Evolutionary conservation across 805 yeast genomes (phyloP), one percentile per base, ranked within the genome.

Genomic region (Teunomyces tritomae): DNA sequence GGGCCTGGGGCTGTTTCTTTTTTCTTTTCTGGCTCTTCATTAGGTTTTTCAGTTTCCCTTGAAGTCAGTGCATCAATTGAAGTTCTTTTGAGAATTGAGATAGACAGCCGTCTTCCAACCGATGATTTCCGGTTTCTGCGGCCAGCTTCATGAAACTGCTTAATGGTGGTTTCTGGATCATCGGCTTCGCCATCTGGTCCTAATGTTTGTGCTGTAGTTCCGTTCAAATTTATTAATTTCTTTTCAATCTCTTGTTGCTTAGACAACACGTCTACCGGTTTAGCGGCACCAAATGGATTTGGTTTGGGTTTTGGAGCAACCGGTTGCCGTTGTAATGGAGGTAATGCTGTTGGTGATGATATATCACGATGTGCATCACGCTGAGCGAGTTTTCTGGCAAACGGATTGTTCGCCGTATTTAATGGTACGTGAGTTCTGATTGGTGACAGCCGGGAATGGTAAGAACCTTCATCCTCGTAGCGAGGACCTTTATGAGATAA

Each of bases 191-290:
- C 77, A 91, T 63, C 92, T 57, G 94, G 79, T 33, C 90, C 96
- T 40, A 53, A 43, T 0, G 97, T 97, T 53, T 98, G 98, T 49
- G 92, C 78, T 46, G 89, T 77, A 64, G 94, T 87, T 74, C 91
- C 94, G 57, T 96, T 82, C 67, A 87, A 85, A 51, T 86, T 84
- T 56, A 92, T 79, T 42, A 95, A 92, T 69, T 89, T 92, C 74
- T 89, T 90, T 67, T 89, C 76, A 47, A 84, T 63, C 50, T 70
- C 71, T 40, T 74, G 67, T 54, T 80, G 82, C 54, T 79, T 83
- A 24, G 87, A 73, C 17, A 83, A 70, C 2, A 86, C 81, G 63
- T 89, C 96, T 5, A 89, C 92, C 1, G 96, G 96, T 65, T 82
- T 87, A 1, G 96, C 96, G 4, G 78, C 70, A 0, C 96, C 96